Evolutionary conservation across 1,139 yeast species (phyloP).

Genomic region (Diutina pseudorugosa): DNA sequence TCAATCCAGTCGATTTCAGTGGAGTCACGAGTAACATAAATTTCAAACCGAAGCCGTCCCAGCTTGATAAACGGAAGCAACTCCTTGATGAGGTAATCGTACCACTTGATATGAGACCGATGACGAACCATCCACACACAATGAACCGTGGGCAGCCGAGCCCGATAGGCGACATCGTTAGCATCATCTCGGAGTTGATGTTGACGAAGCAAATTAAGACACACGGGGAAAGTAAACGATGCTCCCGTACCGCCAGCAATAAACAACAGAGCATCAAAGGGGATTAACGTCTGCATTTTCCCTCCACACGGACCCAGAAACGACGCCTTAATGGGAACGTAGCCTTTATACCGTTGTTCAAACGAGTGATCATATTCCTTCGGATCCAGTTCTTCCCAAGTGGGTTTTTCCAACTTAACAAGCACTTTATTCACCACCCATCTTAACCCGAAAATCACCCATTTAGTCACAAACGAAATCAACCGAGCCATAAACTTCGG

Average conservation of each 20-base stretch:
- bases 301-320: constrained; percentile 37
- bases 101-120: constrained; percentile 22
- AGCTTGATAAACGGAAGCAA: constrained; percentile 14
- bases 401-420: neutral
- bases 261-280: constrained; percentile 29
- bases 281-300: constrained; percentile 25
- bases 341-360: constrained; percentile 5
- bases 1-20: constrained; percentile 3
- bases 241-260: constrained; percentile 36
- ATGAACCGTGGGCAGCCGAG: constrained; percentile 15
- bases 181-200: constrained; percentile 14
- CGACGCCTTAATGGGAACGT: constrained; percentile 18
- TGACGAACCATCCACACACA: constrained; percentile 25
- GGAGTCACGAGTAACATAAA: constrained; percentile 14
- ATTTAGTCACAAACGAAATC: neutral
- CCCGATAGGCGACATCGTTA: constrained; percentile 23
- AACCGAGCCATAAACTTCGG: neutral
- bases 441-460: neutral
- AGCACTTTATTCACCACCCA: neutral
- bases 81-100: constrained; percentile 19
- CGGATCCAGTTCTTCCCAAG: neutral
- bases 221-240: constrained; percentile 33
- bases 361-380: neutral
- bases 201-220: constrained; percentile 22
- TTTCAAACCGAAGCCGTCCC: constrained; percentile 16